Evolutionary conservation across 1,284 basidiomycete genomes (phyloP).

Genomic region (Ganoderma resinaceum): DNA sequence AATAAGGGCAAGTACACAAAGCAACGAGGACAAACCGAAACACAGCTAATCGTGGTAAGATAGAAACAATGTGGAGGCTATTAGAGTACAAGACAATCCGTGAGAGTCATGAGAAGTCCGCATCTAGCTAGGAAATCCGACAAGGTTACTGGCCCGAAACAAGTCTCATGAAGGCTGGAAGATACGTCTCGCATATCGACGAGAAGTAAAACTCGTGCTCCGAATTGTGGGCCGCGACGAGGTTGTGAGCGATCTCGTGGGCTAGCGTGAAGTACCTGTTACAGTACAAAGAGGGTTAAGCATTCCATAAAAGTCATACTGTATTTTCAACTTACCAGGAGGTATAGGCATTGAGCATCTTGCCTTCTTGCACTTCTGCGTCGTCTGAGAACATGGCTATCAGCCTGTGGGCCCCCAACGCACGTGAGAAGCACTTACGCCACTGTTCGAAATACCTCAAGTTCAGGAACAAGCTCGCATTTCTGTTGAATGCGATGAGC

Average conservation of each 20-base stretch:
- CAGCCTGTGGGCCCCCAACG: not conserved
- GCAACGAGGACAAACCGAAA: not conserved
- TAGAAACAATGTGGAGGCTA: constrained; percentile 1
- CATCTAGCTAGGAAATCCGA: constrained; percentile 16
- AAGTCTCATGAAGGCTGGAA: constrained; percentile 28
- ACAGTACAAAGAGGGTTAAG: not conserved
- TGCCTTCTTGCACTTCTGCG: constrained; percentile 64
- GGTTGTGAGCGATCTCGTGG: constrained; percentile 90
- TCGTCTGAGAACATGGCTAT: constrained; percentile 61
- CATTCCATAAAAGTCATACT: too few relatives aligned
- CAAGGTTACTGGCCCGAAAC: constrained; percentile 20
- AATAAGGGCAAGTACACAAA: not conserved
- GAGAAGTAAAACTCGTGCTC: constrained; percentile 96
- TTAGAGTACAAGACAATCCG: not conserved
- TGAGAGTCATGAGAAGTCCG: constrained; percentile 6
- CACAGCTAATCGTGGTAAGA: not conserved
- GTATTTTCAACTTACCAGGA: constrained; percentile 69
- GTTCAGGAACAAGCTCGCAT: constrained; percentile 91
- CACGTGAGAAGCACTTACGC: constrained; percentile 63
- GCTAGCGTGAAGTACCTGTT: constrained; percentile 89
- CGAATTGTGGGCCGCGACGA: constrained; percentile 80
- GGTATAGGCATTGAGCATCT: constrained; percentile 74
- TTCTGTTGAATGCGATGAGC: constrained; percentile 93
- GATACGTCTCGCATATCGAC: constrained; percentile 75
- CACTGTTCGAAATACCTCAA: constrained; percentile 87